Evolutionary conservation across 768 basidiomycete species (phyloP), one percentile per base, ranked within the genome.

Genomic region (Mycena olivaceomarginata): DNA sequence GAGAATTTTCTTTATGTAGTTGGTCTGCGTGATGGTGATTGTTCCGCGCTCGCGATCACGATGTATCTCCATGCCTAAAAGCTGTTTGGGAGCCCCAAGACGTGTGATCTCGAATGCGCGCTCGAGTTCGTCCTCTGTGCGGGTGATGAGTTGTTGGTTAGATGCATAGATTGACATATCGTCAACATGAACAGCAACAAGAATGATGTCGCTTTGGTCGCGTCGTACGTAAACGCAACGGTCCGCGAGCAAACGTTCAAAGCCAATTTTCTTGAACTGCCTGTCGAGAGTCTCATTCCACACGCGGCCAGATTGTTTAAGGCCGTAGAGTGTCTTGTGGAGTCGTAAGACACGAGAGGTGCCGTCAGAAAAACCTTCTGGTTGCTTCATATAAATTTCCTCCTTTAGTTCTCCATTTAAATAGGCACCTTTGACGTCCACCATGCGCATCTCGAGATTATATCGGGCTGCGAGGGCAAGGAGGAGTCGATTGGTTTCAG

Each of bases 281-380:
- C 60, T 63, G 37, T 77, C 70, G 20, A 85, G 75, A 18, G 64
- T 72, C 63, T 74, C n/a, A 53, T 87, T 78, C 87, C 86, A 87
- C 18, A 77, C 53, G 6, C 81, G 81, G 2, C 83, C 81, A 9
- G 84, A 80, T 74, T 87, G 87, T 53, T 85, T 84, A 16, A 48
- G 46, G 12, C 46, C 46, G 4, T 48, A 48, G 5, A 48, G 15
- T 48, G 46, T 15, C 16, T 48, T 48, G 16, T 48, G 46, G 11
- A 48, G 46, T 15, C 46, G 46, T 6, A 48, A 16, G 16, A 48
- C 46, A 48, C 46, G 46, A 16, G 11, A 15, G 16, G 46, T 48
- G 15, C 46, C 46, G 10, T 48, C 46, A 15, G 46, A 48, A 16
- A 48, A 48, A 7, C 46, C 46, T 15, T 48, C 46, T 12, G 46